A percentile compares a stretch with the other conserved stretches of the same genome.
Evolutionary conservation across 768 basidiomycete species (phyloP).

Genomic region (Saitozyma sp.): DNA sequence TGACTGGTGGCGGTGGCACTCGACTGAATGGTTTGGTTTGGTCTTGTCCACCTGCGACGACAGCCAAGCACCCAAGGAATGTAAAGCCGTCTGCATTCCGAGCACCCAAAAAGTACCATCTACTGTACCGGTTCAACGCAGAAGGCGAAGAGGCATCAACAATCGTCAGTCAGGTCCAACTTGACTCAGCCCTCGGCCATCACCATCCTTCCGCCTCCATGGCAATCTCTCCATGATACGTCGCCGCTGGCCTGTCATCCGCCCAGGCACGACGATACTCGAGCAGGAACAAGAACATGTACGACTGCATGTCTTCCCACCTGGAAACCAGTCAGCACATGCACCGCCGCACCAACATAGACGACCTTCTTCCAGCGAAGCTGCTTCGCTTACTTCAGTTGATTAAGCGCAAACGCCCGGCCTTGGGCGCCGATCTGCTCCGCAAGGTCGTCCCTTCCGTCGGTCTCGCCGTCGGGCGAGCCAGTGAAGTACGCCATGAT

Average conservation of each 20-base stretch:
- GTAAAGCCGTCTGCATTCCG: no score
- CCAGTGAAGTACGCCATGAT: slow-evolving; percentile 22
- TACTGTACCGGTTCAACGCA: no score
- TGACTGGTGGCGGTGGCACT: no score
- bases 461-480: slow-evolving; percentile 4
- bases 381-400: slow-evolving; percentile 9
- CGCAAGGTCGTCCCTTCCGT: slow-evolving; percentile 11
- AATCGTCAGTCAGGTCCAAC: no score
- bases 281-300: slow-evolving; percentile 14
- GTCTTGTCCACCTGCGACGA: no score
- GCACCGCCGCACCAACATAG: neutral
- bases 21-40: no score
- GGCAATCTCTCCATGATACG: no score
- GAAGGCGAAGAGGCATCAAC: no score
- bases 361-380: neutral
- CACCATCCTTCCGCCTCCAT: no score
- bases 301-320: slow-evolving; percentile 20
- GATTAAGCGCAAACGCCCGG: slow-evolving; percentile 11
- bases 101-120: no score
- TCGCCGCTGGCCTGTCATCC: slow-evolving; percentile 1
- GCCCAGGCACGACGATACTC: slow-evolving; percentile 23
- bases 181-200: no score
- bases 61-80: no score
- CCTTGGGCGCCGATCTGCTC: slow-evolving; percentile 14
- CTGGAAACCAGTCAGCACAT: neutral